Evolutionary conservation across 805 yeast species (phyloP).

Genomic region (Barnettozyma sucrosica): DNA sequence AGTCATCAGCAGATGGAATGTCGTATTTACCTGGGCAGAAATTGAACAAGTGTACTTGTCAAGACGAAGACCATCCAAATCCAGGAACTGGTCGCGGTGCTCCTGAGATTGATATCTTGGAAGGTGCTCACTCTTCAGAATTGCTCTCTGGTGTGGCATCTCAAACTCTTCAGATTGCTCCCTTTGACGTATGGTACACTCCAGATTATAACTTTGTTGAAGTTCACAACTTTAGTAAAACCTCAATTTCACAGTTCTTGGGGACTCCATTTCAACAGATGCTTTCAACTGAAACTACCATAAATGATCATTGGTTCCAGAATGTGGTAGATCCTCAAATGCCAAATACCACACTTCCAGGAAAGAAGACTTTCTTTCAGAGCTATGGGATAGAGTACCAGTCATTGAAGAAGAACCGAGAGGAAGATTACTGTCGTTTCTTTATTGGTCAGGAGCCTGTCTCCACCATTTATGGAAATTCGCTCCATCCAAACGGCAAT

Average conservation of each 20-base stretch:
- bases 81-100: slow-evolving; percentile 89
- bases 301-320: slow-evolving; percentile 82
- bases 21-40: slow-evolving; percentile 83
- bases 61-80: slow-evolving; percentile 82
- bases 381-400: slow-evolving; percentile 71
- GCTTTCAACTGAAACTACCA: slow-evolving; percentile 71
- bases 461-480: slow-evolving; percentile 61
- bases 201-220: slow-evolving; percentile 83
- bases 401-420: slow-evolving; percentile 44
- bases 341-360: slow-evolving; percentile 21
- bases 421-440: slow-evolving; percentile 77
- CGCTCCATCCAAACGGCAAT: slow-evolving; percentile 89
- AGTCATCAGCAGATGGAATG: slow-evolving; percentile 84
- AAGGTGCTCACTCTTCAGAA: slow-evolving; percentile 66
- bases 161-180: slow-evolving; percentile 90
- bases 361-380: slow-evolving; percentile 50
- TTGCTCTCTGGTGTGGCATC: slow-evolving; percentile 55
- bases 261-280: slow-evolving; percentile 97
- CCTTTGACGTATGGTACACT: slow-evolving; percentile 88
- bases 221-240: slow-evolving; percentile 59
- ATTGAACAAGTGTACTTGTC: slow-evolving; percentile 72
- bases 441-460: slow-evolving; percentile 79
- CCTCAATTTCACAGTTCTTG: slow-evolving; percentile 79
- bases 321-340: slow-evolving; percentile 33
- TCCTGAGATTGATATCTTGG: slow-evolving; percentile 90